phyloP scores from a whole-genome alignment of 768 basidiomycete genomes.

The Boletus rubescentipes region DNA sequence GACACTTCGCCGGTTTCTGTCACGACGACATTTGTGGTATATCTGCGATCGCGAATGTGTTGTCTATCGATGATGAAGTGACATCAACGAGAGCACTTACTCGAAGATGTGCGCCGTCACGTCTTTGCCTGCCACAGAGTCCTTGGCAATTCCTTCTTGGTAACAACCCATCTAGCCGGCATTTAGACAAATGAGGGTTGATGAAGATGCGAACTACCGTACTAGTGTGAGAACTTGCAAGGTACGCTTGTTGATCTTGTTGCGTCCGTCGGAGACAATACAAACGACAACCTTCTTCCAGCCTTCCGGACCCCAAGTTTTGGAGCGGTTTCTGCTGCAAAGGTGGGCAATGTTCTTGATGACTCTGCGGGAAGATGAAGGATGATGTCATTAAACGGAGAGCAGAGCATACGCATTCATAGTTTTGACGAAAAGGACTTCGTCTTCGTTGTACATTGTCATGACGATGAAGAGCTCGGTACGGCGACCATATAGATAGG shows the following conservation, averaged over 20 bases:
- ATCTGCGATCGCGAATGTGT: constrained; percentile 40
- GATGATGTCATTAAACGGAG: not conserved
- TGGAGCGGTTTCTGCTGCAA: constrained; percentile 66
- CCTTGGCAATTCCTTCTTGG: constrained; percentile 88
- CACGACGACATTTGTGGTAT: constrained; percentile 77
- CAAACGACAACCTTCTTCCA: constrained; percentile 93
- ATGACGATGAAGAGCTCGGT: constrained; percentile 95
- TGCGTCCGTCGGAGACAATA: constrained; percentile 82
- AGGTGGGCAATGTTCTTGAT: constrained; percentile 86
- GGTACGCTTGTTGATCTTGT: constrained; percentile 86
- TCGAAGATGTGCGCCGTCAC: constrained; percentile 95
- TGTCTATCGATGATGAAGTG: not conserved
- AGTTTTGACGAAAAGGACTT: constrained; percentile 71
- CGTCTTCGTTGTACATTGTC: constrained; percentile 97
- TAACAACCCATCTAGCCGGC: constrained; percentile 72
- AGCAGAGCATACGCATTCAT: constrained; percentile 71
- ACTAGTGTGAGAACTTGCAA: constrained; percentile 85
- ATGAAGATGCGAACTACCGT: constrained; percentile 24
- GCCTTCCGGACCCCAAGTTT: constrained; percentile 83
- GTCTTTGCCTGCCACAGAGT: constrained; percentile 84
- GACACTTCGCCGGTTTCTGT: constrained; percentile 80
- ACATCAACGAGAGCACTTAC: constrained; percentile 39
- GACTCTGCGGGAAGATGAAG: constrained; percentile 46
- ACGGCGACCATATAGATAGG: constrained; percentile 72
- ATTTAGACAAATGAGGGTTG: not conserved